Conservation (phyloP, 2,329 filamentous ascomycete species). For the Claviceps lovelessii region DNA sequence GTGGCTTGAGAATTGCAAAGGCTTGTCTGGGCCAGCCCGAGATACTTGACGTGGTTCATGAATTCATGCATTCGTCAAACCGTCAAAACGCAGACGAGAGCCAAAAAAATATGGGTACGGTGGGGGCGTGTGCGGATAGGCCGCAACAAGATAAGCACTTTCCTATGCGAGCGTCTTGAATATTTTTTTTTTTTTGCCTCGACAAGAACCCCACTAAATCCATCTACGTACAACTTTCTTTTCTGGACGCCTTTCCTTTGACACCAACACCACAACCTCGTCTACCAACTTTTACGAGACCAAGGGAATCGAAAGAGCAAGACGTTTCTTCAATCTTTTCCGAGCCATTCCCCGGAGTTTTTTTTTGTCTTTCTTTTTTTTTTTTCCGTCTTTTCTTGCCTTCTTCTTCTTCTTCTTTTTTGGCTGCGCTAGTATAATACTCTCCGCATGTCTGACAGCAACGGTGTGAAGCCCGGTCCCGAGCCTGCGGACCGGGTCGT, state of each 20-base stretch:
- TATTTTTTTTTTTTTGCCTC: slow-evolving; percentile 15
- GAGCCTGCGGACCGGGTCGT: slow-evolving; percentile 49
- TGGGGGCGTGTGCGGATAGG: neutral
- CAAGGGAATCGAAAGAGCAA: neutral
- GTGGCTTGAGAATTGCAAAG: neutral
- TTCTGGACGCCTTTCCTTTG: neutral
- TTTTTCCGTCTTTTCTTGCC: neutral
- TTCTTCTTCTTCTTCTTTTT: neutral
- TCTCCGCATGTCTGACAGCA: slow-evolving; percentile 32
- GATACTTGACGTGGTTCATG: neutral
- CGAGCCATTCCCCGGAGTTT: neutral
- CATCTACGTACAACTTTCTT: neutral
- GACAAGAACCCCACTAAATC: slow-evolving; percentile 5
- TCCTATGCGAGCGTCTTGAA: slow-evolving; percentile 4
- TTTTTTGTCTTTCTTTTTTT: neutral
- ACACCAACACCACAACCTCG: neutral
- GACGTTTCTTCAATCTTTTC: no score
- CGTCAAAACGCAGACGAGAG: neutral
- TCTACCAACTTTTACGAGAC: neutral
- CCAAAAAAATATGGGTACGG: neutral
- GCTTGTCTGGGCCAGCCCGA: neutral
- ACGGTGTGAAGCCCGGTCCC: slow-evolving; percentile 26
- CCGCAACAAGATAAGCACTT: neutral
- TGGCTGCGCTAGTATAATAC: neutral
- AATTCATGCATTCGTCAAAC: no score